These are phyloP conservation scores for Kondoa subrosea DNA, from an alignment of 768 basidiomycete genomes.

Conservation along the genomic window DNA sequence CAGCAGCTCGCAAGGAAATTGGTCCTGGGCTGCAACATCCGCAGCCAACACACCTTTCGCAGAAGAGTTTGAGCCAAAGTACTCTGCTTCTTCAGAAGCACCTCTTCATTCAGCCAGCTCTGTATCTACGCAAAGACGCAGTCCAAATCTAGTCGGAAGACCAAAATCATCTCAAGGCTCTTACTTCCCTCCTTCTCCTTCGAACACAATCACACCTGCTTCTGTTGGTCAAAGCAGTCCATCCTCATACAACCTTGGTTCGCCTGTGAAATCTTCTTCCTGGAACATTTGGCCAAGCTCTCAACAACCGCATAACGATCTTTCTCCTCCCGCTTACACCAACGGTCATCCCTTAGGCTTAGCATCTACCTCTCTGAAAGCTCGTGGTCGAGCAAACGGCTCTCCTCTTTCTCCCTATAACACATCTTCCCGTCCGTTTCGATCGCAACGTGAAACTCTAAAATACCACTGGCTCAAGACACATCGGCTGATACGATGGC, in stretches of 20 bases:
- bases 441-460: background rate
- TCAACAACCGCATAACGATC: background rate
- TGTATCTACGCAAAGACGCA: no score
- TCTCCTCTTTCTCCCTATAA: background rate
- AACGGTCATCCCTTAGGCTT: background rate
- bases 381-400: background rate
- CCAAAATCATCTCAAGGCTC: no score
- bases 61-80: no score
- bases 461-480: background rate
- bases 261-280: background rate
- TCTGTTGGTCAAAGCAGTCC: no score
- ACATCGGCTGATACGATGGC: background rate
- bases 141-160: no score
- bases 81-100: no score
- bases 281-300: background rate
- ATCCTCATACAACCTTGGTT: background rate
- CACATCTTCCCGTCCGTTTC: background rate
- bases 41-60: no score
- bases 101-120: no score
- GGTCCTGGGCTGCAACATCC: no score
- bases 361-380: background rate
- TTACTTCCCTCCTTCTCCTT: no score
- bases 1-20: no score
- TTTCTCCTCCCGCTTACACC: background rate
- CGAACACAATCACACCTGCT: no score